Conservation (phyloP, 805 yeast genomes). For the Candida nitratophila region DNA sequence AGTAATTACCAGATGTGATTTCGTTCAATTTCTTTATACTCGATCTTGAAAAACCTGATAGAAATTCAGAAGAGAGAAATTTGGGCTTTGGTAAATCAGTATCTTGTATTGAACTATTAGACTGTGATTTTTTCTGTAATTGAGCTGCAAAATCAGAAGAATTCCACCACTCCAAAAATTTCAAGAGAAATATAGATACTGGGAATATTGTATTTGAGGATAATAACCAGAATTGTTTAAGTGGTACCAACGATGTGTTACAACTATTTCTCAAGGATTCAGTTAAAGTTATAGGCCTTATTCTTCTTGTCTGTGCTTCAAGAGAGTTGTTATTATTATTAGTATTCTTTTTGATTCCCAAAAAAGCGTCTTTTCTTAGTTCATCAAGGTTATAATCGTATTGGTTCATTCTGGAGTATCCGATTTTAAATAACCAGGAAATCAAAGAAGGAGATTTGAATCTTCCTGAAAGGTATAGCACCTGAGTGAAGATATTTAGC, state of each 20-base stretch:
- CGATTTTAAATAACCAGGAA: constrained; percentile 54
- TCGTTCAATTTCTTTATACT: constrained; percentile 9
- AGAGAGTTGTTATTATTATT: constrained; percentile 16
- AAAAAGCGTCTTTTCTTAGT: constrained; percentile 7
- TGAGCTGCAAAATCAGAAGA: constrained; percentile 63
- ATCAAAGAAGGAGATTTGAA: constrained; percentile 56
- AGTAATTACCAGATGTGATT: constrained; percentile 10
- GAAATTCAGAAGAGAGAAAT: constrained; percentile 9
- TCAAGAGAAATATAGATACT: constrained; percentile 69
- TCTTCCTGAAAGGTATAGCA: constrained; percentile 61
- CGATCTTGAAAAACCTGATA: constrained; percentile 1
- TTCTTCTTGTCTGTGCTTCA: constrained; percentile 15
- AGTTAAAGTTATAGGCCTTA: constrained; percentile 33
- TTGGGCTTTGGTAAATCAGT: constrained; percentile 41
- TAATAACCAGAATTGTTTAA: constrained; percentile 17
- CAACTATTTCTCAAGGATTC: constrained; percentile 26
- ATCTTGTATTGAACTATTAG: constrained; percentile 30
- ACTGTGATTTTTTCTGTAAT: constrained; percentile 40
- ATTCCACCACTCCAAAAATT: constrained; percentile 92
- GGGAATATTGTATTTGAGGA: constrained; percentile 54
- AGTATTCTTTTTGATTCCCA: constrained; percentile 4
- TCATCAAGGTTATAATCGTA: constrained; percentile 40
- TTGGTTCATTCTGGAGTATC: constrained; percentile 55
- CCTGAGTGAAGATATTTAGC: constrained; percentile 47
- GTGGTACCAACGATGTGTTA: constrained; percentile 11